phyloP scores from a whole-genome alignment of 495 filamentous ascomycete genomes.

The Entonaema liquescens region DNA sequence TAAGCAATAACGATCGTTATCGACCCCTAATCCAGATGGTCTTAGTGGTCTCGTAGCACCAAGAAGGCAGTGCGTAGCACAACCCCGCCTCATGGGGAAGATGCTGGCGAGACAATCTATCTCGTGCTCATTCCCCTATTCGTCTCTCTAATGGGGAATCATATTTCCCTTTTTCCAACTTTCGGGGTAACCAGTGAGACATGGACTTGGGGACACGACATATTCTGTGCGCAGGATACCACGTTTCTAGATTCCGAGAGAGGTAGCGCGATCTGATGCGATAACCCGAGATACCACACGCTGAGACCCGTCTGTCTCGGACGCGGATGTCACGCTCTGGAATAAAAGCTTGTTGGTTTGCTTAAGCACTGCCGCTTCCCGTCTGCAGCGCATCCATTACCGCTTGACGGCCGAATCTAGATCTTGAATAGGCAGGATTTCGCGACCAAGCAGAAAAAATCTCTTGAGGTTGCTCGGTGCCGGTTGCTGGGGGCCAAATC shows the following conservation, averaged over 20 bases:
- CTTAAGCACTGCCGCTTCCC: conserved; percentile 38
- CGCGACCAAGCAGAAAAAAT: conserved; percentile 29
- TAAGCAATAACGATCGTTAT: conserved; percentile 4
- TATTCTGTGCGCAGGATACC: conserved; percentile 28
- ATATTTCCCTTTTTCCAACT: conserved; percentile 2
- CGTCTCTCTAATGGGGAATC: neutral
- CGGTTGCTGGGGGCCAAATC: conserved; percentile 13
- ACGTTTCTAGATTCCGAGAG: conserved; percentile 41
- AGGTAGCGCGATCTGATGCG: conserved; percentile 41
- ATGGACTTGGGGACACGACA: conserved; percentile 18
- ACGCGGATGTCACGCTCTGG: conserved; percentile 30
- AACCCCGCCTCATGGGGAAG: conserved; percentile 27
- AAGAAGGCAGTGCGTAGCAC: neutral
- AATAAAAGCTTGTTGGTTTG: conserved; percentile 30
- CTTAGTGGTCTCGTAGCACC: conserved; percentile 11
- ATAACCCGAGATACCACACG: conserved; percentile 24
- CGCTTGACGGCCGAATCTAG: conserved; percentile 46
- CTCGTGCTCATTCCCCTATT: conserved; percentile 10
- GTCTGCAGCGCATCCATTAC: conserved; percentile 23
- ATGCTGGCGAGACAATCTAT: conserved; percentile 20
- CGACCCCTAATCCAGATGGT: conserved; percentile 1
- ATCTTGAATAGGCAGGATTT: conserved; percentile 43
- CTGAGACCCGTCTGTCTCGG: conserved; percentile 41
- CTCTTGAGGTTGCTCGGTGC: neutral
- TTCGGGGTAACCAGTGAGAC: conserved; percentile 32